Conservation (phyloP, 2,329 filamentous ascomycete species). For the Trichophyton verrucosum region DNA sequence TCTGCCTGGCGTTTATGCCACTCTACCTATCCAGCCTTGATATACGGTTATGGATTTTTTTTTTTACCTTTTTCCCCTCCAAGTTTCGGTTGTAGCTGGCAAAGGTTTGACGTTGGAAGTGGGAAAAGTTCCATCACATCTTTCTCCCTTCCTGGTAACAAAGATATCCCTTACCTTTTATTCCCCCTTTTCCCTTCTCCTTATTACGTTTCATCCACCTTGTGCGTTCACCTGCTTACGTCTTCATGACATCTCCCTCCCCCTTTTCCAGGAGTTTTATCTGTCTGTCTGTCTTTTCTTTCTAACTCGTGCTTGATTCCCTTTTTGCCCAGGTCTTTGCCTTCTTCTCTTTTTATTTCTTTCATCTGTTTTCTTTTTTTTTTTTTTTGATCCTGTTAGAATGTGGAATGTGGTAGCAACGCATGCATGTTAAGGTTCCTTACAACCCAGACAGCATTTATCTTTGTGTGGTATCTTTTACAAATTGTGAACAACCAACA, state of each 20-base stretch:
- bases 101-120: background rate
- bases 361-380: conserved; percentile 8
- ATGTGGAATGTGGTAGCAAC: conserved; percentile 1
- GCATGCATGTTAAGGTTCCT: conserved; percentile 6
- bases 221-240: background rate
- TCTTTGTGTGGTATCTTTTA: conserved; percentile 10
- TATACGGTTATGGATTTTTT: background rate
- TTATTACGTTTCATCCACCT: background rate
- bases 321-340: background rate
- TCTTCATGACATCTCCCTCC: conserved; percentile 6
- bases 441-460: conserved; percentile 2
- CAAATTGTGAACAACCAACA: conserved; percentile 7
- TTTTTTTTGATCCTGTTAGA: background rate
- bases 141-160: conserved; percentile 1
- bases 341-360: conserved; percentile 3
- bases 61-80: background rate
- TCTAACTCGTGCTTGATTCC: background rate
- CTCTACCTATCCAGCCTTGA: background rate
- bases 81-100: conserved; percentile 3
- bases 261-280: conserved; percentile 3
- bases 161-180: background rate
- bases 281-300: conserved; percentile 3
- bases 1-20: background rate
- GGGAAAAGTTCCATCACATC: background rate
- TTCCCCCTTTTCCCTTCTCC: background rate